Evolutionary conservation across 2,329 filamentous ascomycete genomes (phyloP), one percentile per base, ranked within the genome.

Genomic region (Lecanosticta acicola): DNA sequence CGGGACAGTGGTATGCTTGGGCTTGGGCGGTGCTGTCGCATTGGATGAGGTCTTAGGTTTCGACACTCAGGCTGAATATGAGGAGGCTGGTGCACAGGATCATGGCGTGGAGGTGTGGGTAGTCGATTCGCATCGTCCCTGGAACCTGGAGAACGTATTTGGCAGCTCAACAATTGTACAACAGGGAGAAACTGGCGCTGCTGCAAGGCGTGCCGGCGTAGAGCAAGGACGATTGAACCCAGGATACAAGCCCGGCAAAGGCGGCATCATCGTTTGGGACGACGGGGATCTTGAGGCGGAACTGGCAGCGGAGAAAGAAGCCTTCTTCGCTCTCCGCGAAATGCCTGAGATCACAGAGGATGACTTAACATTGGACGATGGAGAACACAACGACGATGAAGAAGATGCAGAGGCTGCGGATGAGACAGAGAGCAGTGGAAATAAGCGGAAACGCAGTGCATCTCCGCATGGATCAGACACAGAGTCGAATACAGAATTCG

Each of bases 81-180:
- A 68, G n/a, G 74, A 75, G 8, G 50, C 48, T 29, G 53, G 55
- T 32, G 54, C 56, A 75, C 72, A 45, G 68, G 81, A 41, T 84
- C 87, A 69, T 81, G 84, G 86, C n/a, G 87, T 97, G 1, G 89
- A 96, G 64, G 85, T 96, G 24, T 98, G 93, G 93, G 78, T 97
- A 9, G 76, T 97, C 49, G 93, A 98, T 68, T 81, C 91, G 20
- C 80, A 93, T 66, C 77, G 93, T 49, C 93, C 93, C 11, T 97
- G 91, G 89, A 97, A 98, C 64, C 66, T 98, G 61, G 82, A 81
- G 53, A 98, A 98, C 65, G 81, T 97, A 11, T 97, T 97, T 71
- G 89, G 63, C 18, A 49, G 46, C 8, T 54, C 62, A 9, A 56
- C 54, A 17, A 54, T 57, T 24, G 71, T 78, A 17, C 41, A 46